Percentiles rank a stretch among this genome's conserved stretches.
These are phyloP conservation scores for Penicillium chermesinum DNA, from an alignment of 495 filamentous ascomycete species.

Conservation along the genomic window DNA sequence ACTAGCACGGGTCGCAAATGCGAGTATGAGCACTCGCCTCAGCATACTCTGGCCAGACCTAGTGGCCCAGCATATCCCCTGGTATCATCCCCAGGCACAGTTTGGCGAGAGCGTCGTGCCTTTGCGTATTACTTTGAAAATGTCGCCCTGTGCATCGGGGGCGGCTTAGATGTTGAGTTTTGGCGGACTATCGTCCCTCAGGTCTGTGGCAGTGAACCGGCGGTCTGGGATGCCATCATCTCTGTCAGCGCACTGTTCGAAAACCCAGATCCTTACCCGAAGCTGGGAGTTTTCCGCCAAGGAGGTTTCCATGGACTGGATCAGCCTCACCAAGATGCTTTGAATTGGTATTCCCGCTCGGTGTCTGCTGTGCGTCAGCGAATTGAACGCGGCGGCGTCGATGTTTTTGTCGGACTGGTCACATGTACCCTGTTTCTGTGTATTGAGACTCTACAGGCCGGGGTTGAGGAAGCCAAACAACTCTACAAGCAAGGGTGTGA, in stretches of 20 bases:
- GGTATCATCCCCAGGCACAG: conserved; percentile 22
- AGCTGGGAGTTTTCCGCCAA: conserved; percentile 6
- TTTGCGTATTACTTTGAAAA: conserved; percentile 38
- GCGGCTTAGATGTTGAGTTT: conserved; percentile 48
- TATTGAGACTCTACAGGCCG: conserved; percentile 50
- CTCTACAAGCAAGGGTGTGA: conserved; percentile 35
- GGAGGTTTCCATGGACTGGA: conserved; percentile 22
- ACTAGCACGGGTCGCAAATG: conserved; percentile 48
- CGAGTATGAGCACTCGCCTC: conserved; percentile 25
- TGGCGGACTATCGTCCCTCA: conserved; percentile 54
- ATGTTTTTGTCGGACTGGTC: conserved; percentile 39
- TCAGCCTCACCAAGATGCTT: conserved; percentile 38
- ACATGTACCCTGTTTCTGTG: conserved; percentile 56
- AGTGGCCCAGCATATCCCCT: conserved; percentile 10
- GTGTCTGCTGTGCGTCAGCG: conserved; percentile 47
- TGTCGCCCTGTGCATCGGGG: conserved; percentile 30
- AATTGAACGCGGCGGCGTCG: conserved; percentile 31
- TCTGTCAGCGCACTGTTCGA: conserved; percentile 52
- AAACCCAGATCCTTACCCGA: conserved; percentile 17
- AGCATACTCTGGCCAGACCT: background rate
- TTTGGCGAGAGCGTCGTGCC: conserved; percentile 35
- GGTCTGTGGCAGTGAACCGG: conserved; percentile 51
- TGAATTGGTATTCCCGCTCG: conserved; percentile 39
- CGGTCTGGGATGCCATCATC: conserved; percentile 55
- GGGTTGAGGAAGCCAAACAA: conserved; percentile 22